Evolutionary conservation across 108 stramenopile species (phyloP).

Genomic region (Cyclostephanos tholiformis): DNA sequence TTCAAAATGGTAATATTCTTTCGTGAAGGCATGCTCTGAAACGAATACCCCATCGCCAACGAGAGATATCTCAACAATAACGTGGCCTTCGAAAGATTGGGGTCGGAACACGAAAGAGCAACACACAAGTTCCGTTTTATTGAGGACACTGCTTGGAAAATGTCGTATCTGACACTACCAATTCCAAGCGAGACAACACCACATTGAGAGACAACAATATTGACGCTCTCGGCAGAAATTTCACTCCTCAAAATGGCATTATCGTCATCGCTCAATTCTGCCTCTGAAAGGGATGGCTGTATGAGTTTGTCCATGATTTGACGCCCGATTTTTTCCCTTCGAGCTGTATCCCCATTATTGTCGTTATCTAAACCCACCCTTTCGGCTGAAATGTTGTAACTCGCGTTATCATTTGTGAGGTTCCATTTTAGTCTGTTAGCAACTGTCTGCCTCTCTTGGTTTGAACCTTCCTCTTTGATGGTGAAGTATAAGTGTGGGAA

Average conservation of each 20-base stretch:
- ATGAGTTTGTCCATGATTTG: slow-evolving; percentile 50
- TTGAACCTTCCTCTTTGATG: slow-evolving; percentile 45
- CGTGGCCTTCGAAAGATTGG: slow-evolving; percentile 7
- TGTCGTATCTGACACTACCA: slow-evolving; percentile 66
- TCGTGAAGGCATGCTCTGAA: slow-evolving; percentile 34
- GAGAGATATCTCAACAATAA: slow-evolving; percentile 38
- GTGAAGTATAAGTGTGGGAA: slow-evolving; percentile 74
- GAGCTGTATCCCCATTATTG: neutral
- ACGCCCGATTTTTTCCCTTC: slow-evolving; percentile 27
- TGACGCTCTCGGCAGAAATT: slow-evolving; percentile 52
- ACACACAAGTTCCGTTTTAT: slow-evolving; percentile 24
- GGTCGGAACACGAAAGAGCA: slow-evolving; percentile 7
- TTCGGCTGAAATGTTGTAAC: neutral
- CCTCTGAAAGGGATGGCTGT: slow-evolving; percentile 16
- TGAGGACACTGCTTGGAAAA: slow-evolving; percentile 49
- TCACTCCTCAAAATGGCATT: slow-evolving; percentile 18
- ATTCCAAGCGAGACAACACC: slow-evolving; percentile 65
- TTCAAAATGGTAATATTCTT: slow-evolving; percentile 46
- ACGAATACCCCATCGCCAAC: slow-evolving; percentile 57
- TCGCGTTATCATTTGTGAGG: slow-evolving; percentile 3
- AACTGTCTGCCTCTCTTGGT: slow-evolving; percentile 70
- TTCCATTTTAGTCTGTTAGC: slow-evolving; percentile 52
- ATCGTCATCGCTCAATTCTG: neutral
- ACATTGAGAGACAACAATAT: slow-evolving; percentile 61
- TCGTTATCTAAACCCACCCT: neutral